Conservation (phyloP, 257 asterid species). For the Asclepias syriaca region DNA sequence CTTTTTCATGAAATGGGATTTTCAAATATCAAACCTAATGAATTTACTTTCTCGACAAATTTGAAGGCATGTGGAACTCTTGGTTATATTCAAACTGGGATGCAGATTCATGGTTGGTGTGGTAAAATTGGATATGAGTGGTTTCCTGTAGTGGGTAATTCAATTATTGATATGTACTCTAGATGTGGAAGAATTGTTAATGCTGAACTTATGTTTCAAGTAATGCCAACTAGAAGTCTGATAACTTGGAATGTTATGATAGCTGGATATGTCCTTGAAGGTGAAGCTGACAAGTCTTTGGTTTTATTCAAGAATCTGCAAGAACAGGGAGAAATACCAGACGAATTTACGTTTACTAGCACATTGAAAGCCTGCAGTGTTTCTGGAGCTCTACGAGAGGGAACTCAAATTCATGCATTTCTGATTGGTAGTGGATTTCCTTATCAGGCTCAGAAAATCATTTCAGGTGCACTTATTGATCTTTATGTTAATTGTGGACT, state of each 20-base stretch:
- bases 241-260: conserved; percentile 60
- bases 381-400: conserved; percentile 48
- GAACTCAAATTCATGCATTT: conserved; percentile 51
- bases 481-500: conserved; percentile 47
- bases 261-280: conserved; percentile 39
- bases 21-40: conserved; percentile 41
- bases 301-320: conserved; percentile 40
- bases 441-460: conserved; percentile 30
- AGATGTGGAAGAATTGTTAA: conserved; percentile 39
- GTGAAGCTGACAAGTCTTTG: conserved; percentile 33
- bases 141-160: conserved; percentile 45
- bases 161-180: conserved; percentile 53
- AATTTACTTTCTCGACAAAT: conserved; percentile 49
- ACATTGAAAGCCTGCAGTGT: conserved; percentile 53
- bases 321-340: conserved; percentile 42
- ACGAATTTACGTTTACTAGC: conserved; percentile 55
- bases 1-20: conserved; percentile 39
- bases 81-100: conserved; percentile 33
- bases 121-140: conserved; percentile 45
- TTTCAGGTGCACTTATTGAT: conserved; percentile 56
- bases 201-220: conserved; percentile 41
- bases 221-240: conserved; percentile 34
- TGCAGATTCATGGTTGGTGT: conserved; percentile 45
- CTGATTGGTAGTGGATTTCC: conserved; percentile 38
- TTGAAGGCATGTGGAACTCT: conserved; percentile 52